phyloP scores from a whole-genome alignment of 2,329 filamentous ascomycete genomes.

The Alternaria rosae region DNA sequence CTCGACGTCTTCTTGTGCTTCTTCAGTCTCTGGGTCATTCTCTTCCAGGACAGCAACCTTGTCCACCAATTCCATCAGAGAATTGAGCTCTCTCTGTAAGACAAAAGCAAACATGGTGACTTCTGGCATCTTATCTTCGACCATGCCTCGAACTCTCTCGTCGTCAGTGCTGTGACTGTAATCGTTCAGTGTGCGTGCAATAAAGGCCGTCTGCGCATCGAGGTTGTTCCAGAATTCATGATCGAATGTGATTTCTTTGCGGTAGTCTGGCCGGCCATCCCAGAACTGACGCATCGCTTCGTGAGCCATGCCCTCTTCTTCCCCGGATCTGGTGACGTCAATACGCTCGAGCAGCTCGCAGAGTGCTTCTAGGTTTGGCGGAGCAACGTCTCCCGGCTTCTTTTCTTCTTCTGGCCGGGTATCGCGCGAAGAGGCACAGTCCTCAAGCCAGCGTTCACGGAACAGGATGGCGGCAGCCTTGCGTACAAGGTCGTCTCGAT shows the following conservation, averaged over 20 bases:
- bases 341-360: constrained; percentile 92
- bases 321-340: constrained; percentile 87
- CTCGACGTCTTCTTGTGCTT: constrained; percentile 80
- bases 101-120: constrained; percentile 90
- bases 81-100: constrained; percentile 79
- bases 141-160: constrained; percentile 74
- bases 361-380: constrained; percentile 75
- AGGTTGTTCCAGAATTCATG: constrained; percentile 82
- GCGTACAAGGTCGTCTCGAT: constrained; percentile 91
- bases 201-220: constrained; percentile 85
- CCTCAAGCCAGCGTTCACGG: constrained; percentile 96
- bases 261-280: constrained; percentile 86
- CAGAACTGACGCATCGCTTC: constrained; percentile 97
- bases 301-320: constrained; percentile 87
- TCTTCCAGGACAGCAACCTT: constrained; percentile 62
- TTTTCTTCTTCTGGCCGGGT: constrained; percentile 63
- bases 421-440: constrained; percentile 76
- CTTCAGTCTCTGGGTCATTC: constrained; percentile 64
- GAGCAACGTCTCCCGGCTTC: constrained; percentile 54
- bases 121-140: constrained; percentile 94
- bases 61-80: constrained; percentile 69
- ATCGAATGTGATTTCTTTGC: constrained; percentile 74
- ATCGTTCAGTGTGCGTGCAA: constrained; percentile 91
- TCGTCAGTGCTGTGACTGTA: constrained; percentile 81
- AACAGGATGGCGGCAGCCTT: constrained; percentile 92